Evolutionary conservation across 2,329 filamentous ascomycete species (phyloP).

Genomic region (Nothophaeocryptopus gaeumannii): DNA sequence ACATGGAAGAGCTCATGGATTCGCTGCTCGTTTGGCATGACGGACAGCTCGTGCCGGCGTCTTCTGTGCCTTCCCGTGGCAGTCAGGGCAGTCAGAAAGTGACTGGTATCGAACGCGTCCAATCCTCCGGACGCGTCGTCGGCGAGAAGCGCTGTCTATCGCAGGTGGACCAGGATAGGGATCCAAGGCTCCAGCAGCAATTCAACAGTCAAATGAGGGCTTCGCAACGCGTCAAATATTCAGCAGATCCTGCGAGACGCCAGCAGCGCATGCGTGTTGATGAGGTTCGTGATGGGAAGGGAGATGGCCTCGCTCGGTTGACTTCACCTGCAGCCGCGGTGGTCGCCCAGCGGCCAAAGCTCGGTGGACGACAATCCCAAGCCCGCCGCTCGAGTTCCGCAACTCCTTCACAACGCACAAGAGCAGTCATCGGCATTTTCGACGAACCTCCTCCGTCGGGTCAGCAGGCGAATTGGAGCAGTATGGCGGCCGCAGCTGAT

Average conservation of each 20-base stretch:
- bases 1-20: conserved; percentile 12
- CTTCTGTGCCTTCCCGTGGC: conserved; percentile 2
- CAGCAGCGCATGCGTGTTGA: too few species aligned
- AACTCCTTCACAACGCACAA: not conserved
- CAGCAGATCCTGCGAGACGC: too few species aligned
- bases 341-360: not conserved
- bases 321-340: conserved; percentile 1
- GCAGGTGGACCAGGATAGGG: too few species aligned
- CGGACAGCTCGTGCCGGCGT: conserved; percentile 18
- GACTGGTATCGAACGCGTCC: too few species aligned
- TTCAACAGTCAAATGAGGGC: too few species aligned
- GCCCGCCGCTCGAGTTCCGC: not conserved
- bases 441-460: not conserved
- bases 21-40: conserved; percentile 13
- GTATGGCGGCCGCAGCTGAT: not conserved
- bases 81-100: too few species aligned
- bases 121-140: too few species aligned
- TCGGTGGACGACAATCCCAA: not conserved
- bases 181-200: too few species aligned
- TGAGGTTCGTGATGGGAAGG: too few species aligned
- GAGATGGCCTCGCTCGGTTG: not conserved
- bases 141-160: too few species aligned
- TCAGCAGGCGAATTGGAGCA: not conserved
- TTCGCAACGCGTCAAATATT: too few species aligned
- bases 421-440: not conserved